phyloP scores from a whole-genome alignment of 192 early-diverging fungal species.

The Dissophora ornata region DNA sequence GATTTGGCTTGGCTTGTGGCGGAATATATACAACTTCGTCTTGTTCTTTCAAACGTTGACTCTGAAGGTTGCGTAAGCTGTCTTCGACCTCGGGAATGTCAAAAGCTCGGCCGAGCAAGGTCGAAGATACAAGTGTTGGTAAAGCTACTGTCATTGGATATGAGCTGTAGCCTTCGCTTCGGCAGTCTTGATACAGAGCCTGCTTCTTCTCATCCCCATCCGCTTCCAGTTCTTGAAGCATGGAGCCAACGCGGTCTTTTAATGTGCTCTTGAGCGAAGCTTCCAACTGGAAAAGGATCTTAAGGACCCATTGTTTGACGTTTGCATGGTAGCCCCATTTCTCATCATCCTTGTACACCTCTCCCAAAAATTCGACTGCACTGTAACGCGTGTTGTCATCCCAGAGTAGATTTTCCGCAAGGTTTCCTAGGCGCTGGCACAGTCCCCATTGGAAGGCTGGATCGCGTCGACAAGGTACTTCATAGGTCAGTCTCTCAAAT shows the following conservation, averaged over 20 bases:
- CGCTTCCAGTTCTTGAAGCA: background rate
- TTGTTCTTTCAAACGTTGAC: background rate
- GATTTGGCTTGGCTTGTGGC: slow-evolving; percentile 1
- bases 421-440: background rate
- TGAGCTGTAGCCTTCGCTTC: background rate
- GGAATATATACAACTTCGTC: background rate
- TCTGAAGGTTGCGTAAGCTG: background rate
- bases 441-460: background rate
- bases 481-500: background rate
- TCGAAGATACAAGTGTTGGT: background rate
- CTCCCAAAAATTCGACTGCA: background rate
- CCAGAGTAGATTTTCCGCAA: background rate
- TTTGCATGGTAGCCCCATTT: background rate
- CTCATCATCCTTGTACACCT: background rate
- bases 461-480: background rate
- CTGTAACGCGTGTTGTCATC: background rate
- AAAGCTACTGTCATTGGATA: background rate
- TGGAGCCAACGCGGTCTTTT: no score
- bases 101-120: background rate
- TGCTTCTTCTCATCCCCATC: background rate
- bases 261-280: no score
- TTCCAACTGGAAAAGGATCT: background rate
- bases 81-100: background rate
- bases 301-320: background rate
- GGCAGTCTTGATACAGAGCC: background rate